Conservation (phyloP, 2,329 filamentous ascomycete genomes). For the Aureobasidium sp. region DNA sequence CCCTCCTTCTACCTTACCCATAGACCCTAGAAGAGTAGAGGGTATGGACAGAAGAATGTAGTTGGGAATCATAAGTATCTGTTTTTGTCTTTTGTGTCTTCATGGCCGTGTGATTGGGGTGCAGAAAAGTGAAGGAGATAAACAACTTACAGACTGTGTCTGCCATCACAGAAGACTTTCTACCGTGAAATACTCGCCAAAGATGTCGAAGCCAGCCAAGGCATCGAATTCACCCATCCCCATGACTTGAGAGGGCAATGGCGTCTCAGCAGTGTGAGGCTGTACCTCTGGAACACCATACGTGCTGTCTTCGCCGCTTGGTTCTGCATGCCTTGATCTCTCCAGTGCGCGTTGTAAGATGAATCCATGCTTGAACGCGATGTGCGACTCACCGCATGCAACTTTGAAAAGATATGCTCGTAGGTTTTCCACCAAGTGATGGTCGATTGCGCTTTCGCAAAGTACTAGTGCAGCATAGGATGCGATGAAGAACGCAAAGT, state of each 20-base stretch:
- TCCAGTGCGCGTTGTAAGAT: slow-evolving; percentile 12
- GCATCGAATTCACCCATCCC: not conserved
- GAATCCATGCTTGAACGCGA: slow-evolving; percentile 1
- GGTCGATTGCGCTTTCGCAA: slow-evolving; percentile 10
- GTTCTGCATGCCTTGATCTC: not conserved
- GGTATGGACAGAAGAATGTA: not conserved
- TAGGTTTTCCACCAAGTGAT: slow-evolving; percentile 10
- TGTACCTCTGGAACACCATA: not conserved
- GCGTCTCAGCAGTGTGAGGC: not conserved
- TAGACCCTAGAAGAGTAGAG: not conserved
- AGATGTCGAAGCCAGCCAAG: slow-evolving; percentile 11
- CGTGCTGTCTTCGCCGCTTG: not conserved
- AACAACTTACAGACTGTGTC: not conserved
- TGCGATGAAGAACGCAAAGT: slow-evolving; percentile 15
- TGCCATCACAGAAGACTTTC: slow-evolving; percentile 3
- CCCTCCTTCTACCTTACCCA: not conserved
- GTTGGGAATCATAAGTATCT: slow-evolving; percentile 9
- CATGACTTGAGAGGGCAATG: not conserved
- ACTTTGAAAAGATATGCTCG: slow-evolving; percentile 4
- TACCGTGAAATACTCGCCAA: slow-evolving; percentile 13
- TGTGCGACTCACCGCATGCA: slow-evolving; percentile 3
- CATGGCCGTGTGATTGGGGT: not conserved
- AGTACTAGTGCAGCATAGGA: slow-evolving; percentile 11
- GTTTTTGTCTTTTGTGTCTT: slow-evolving; percentile 10
- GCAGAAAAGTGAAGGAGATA: not conserved